Conservation (phyloP, 768 basidiomycete species). For the Lactarius akahatsu region DNA sequence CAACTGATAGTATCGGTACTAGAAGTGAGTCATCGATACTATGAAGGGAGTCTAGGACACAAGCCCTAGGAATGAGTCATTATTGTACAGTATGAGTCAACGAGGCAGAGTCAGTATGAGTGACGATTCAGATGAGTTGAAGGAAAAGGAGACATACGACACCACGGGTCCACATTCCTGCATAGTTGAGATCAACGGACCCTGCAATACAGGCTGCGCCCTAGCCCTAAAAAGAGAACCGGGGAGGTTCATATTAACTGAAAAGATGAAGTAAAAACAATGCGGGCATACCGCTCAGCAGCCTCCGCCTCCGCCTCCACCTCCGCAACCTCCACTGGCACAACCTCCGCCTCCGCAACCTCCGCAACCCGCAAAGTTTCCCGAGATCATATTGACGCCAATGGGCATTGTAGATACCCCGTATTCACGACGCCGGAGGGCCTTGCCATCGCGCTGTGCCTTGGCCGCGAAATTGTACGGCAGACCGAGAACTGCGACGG, state of each 20-base stretch:
- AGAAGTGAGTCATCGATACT: too few relatives aligned
- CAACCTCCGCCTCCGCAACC: too few relatives aligned
- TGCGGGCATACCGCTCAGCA: constrained; percentile 12
- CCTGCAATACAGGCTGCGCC: constrained; percentile 23
- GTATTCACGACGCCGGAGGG: constrained; percentile 15
- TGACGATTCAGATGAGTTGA: too few relatives aligned
- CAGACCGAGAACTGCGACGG: constrained; percentile 37
- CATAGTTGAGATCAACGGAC: not conserved
- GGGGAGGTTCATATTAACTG: not conserved
- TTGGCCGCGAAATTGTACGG: constrained; percentile 17
- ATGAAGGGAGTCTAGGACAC: too few relatives aligned
- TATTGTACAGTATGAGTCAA: too few relatives aligned
- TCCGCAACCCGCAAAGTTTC: too few relatives aligned
- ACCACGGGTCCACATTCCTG: constrained; percentile 1
- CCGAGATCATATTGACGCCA: too few relatives aligned
- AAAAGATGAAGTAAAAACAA: not conserved
- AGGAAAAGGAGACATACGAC: too few relatives aligned
- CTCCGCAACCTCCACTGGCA: too few relatives aligned
- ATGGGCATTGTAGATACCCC: not conserved
- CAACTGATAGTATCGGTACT: too few relatives aligned
- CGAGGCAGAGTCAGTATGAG: too few relatives aligned
- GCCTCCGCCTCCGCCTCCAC: not conserved
- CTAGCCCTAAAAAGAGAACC: not conserved
- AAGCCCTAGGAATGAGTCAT: too few relatives aligned
- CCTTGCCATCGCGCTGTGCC: constrained; percentile 21